Percentiles rank a stretch among this genome's conserved stretches.
Evolutionary conservation across 257 asterid species (phyloP).

Genomic region (Echites panduratus): DNA sequence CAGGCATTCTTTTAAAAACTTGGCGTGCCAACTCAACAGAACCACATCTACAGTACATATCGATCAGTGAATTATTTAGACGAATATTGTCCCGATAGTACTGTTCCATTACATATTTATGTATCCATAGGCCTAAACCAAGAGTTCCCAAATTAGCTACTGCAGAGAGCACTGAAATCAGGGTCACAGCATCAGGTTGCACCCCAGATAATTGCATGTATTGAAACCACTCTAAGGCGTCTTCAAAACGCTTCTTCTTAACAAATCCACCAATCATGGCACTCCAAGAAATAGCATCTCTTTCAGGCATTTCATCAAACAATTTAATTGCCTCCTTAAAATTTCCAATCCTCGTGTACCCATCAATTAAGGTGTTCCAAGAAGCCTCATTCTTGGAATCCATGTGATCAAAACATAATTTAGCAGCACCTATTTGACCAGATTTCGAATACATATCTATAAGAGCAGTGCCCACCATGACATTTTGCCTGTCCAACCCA

Average conservation of each 20-base stretch:
- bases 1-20: conserved; percentile 50
- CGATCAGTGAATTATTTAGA: conserved; percentile 56
- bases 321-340: conserved; percentile 40
- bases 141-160: conserved; percentile 65
- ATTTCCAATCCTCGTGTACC: conserved; percentile 53
- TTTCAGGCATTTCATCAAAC: conserved; percentile 69
- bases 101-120: conserved; percentile 33
- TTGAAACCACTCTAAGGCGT: conserved; percentile 59
- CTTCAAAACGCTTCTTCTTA: conserved; percentile 45
- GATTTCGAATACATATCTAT: conserved; percentile 64
- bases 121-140: conserved; percentile 68
- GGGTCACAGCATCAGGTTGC: conserved; percentile 62
- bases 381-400: conserved; percentile 46
- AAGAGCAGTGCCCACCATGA: conserved; percentile 67
- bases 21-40: conserved; percentile 52
- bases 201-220: conserved; percentile 50
- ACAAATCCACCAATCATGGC: conserved; percentile 65
- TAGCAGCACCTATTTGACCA: conserved; percentile 38
- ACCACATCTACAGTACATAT: conserved; percentile 78
- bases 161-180: conserved; percentile 56
- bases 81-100: conserved; percentile 34
- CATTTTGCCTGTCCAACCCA: conserved; percentile 45
- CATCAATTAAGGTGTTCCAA: conserved; percentile 70
- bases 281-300: conserved; percentile 78
- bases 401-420: conserved; percentile 51